phyloP scores from a whole-genome alignment of 306 rosid genomes.

The Vachellia collinsii region DNA sequence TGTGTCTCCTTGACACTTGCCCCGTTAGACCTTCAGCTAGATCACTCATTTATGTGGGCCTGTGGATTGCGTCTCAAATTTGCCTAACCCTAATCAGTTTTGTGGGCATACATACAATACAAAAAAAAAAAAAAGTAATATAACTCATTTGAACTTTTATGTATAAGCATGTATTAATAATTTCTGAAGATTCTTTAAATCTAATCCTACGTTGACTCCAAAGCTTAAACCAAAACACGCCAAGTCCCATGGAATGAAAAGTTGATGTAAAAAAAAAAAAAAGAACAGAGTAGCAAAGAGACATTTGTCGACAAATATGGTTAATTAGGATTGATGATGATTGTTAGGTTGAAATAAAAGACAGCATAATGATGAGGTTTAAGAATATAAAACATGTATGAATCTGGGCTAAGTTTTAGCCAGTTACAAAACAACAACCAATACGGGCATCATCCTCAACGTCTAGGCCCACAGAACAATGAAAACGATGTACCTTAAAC shows the following conservation, averaged over 20 bases:
- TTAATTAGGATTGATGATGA: not conserved
- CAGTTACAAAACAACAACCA: not conserved
- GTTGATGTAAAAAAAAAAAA: not conserved
- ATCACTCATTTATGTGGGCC: too few species aligned
- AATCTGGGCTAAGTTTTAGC: not conserved
- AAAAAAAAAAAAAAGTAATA: too few species aligned
- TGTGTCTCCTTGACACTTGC: too few species aligned
- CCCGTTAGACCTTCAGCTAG: too few species aligned
- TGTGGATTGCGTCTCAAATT: too few species aligned
- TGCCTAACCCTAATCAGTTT: too few species aligned
- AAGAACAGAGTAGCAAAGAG: not conserved
- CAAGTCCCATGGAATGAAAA: not conserved
- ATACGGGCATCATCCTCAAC: too few species aligned
- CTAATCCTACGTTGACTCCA: not conserved
- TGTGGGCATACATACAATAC: too few species aligned
- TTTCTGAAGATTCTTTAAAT: not conserved
- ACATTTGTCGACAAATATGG: not conserved
- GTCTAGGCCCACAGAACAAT: too few species aligned
- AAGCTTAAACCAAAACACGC: not conserved
- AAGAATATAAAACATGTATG: conserved; percentile 3
- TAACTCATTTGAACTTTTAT: too few species aligned
- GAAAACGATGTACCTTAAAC: too few species aligned
- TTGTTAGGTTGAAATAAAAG: not conserved
- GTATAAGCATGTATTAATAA: too few species aligned
- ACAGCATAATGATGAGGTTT: not conserved